Base-by-base conservation (phyloP, 306 rosid genomes). In the Cyamopsis tetragonoloba region DNA sequence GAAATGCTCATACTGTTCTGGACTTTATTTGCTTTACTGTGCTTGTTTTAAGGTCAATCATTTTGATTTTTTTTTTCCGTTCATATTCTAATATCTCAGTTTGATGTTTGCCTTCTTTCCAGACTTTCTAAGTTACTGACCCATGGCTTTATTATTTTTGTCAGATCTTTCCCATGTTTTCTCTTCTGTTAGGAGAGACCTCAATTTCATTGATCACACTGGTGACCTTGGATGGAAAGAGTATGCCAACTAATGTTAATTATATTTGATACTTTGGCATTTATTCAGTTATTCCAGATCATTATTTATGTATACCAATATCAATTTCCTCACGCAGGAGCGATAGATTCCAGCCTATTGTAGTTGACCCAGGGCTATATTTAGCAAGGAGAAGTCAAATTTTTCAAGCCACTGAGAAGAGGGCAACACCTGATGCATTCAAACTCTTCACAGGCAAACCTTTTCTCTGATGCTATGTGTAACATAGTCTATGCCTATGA, bases 181-280 rank as follows among this genome's bases (percentile, higher is more conserved):
- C 81, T 93, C 98, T 24, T 78, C 87, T 17, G 84, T 88, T 26
- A 58, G 84, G 51, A 83, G 98, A 71, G 97, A 88, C 76, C 84
- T 88, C 75, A 93, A 83, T 79, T 89, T 93, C 81, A 80, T 93
- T 57, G 96, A 89, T 67, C 96, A 93, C 79, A 88, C 97, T 19
- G 71, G 98, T 49, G 96, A 93, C 77, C 92, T 90, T 75, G 95
- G 96, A 78, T 93, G 97, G 96, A 93, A 93, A 88, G 91, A 88
- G 98, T 93, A 68, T 84, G 82, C 58, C 76, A 62, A 63, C 61
- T 78, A 56, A 32, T 20, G 7, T 65, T 57, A 26, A 47, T 31
- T 79, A 32, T 66, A 7, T 38, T 46, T 60, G 38, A 63, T 70
- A 32, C 30, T 60, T 9, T 71, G 22, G 44, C 55, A 34, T 27